phyloP scores from a whole-genome alignment of 2,329 filamentous ascomycete species.

The Sclerotinia minor region DNA sequence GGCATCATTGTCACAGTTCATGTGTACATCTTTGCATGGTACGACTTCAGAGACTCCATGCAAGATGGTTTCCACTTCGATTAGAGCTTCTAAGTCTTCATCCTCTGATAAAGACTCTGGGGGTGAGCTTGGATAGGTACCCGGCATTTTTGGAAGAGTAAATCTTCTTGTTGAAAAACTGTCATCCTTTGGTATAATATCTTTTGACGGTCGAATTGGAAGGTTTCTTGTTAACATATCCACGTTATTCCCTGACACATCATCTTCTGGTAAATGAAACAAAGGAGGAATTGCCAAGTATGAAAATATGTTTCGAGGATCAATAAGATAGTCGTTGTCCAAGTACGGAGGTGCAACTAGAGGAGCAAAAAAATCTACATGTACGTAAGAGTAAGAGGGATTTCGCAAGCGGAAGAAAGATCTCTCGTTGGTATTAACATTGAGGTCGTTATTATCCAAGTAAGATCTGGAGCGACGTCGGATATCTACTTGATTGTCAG shows the following conservation, averaged over 20 bases:
- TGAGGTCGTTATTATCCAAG: background rate
- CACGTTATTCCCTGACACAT: no score
- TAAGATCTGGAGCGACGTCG: background rate
- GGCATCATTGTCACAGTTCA: background rate
- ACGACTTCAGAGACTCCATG: background rate
- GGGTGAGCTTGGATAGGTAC: background rate
- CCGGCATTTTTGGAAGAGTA: background rate
- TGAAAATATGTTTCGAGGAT: no score
- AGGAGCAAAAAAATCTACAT: no score
- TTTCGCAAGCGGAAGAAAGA: no score
- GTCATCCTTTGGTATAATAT: background rate
- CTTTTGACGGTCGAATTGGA: background rate
- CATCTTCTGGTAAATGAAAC: no score
- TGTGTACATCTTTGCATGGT: background rate
- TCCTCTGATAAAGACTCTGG: background rate
- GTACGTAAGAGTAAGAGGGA: no score
- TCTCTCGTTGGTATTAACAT: background rate
- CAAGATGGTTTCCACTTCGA: no score
- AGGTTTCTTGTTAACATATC: no score
- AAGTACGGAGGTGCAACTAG: no score
- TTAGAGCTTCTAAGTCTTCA: no score
- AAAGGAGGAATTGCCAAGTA: no score
- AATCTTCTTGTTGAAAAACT: background rate
- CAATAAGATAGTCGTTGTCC: no score
- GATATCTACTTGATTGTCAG: background rate